A percentile compares a stretch with the other conserved stretches of the same genome.
Conservation (phyloP, 2,329 filamentous ascomycete species). For the Botrytis aclada region DNA sequence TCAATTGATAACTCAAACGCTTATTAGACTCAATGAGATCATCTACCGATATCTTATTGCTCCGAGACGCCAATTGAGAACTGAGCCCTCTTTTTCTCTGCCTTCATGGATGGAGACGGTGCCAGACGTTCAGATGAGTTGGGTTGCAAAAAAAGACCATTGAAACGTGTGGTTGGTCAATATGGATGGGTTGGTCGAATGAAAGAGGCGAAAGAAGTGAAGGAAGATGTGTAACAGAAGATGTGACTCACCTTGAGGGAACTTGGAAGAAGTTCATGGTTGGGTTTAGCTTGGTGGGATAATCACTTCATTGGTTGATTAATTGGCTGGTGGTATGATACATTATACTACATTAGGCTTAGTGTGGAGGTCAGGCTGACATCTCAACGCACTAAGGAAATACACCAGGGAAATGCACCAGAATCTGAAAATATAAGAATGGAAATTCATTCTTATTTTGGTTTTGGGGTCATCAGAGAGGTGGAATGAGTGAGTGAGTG, state of each 20-base stretch:
- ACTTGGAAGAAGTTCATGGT: slow-evolving; percentile 1
- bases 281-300: background rate
- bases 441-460: background rate
- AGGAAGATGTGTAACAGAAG: slow-evolving; percentile 5
- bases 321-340: background rate
- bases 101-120: background rate
- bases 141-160: slow-evolving; percentile 7
- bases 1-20: background rate
- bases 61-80: background rate
- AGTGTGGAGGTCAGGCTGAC: background rate
- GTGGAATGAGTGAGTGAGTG: background rate
- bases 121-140: slow-evolving; percentile 5
- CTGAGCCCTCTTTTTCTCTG: background rate
- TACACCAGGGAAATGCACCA: background rate
- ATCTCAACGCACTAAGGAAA: background rate
- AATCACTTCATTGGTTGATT: background rate
- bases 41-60: background rate
- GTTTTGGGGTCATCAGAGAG: background rate
- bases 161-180: slow-evolving; percentile 16
- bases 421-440: background rate
- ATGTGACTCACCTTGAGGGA: slow-evolving; percentile 13
- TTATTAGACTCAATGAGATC: background rate
- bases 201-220: slow-evolving; percentile 9
- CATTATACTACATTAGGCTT: slow-evolving; percentile 11
- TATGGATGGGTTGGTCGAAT: slow-evolving; percentile 12